Evolutionary conservation across 2,329 filamentous ascomycete genomes (phyloP).

Genomic region (Colletotrichum costaricense): DNA sequence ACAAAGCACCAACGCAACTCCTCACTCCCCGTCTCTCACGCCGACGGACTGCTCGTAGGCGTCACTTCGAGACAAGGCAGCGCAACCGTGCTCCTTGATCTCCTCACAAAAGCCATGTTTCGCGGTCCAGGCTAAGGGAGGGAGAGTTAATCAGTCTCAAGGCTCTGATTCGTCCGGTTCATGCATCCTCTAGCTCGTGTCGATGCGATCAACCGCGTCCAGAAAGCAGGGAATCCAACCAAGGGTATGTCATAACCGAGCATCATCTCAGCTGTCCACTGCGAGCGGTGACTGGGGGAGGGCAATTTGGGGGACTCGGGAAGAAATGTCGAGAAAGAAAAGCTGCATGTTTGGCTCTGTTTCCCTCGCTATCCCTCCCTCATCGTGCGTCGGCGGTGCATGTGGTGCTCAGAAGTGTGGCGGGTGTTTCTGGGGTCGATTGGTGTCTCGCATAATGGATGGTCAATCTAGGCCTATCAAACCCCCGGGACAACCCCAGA

Average conservation of each 20-base stretch:
- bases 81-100: not conserved
- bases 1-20: not conserved
- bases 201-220: not conserved
- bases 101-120: not conserved
- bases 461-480: constrained; percentile 22
- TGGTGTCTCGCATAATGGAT: constrained; percentile 27
- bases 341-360: not conserved
- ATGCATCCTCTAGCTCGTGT: not conserved
- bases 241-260: constrained; percentile 9
- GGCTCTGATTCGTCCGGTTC: not conserved
- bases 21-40: not conserved
- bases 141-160: not conserved
- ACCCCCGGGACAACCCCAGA: constrained; percentile 21
- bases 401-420: not conserved
- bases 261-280: not conserved
- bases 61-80: constrained; percentile 7
- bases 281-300: not conserved
- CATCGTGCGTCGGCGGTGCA: constrained; percentile 18
- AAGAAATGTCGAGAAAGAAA: not conserved
- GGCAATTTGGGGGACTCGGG: not conserved
- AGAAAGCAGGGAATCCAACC: not conserved
- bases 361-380: not conserved
- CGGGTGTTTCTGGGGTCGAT: constrained; percentile 19
- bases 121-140: not conserved
- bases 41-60: not conserved